phyloP scores from a whole-genome alignment of 768 basidiomycete species.

The Mycena rebaudengoi region DNA sequence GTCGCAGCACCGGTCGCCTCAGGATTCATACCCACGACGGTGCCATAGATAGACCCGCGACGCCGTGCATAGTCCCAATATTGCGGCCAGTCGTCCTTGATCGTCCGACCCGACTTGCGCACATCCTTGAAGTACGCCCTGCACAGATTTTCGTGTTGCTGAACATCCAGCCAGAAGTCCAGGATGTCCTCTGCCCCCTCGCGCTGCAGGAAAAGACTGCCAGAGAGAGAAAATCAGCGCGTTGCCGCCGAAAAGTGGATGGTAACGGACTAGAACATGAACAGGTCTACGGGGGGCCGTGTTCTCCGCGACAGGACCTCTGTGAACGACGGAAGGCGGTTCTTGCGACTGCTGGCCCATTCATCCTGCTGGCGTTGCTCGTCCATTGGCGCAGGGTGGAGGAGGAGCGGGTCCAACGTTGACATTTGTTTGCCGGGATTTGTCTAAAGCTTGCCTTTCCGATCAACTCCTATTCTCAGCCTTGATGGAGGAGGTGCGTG shows the following conservation, averaged over 20 bases:
- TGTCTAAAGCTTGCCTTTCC: neutral
- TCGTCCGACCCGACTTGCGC: constrained; percentile 89
- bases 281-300: constrained; percentile 94
- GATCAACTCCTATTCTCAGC: neutral
- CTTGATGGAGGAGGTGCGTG: neutral
- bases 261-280: constrained; percentile 94
- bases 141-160: constrained; percentile 98
- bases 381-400: constrained; percentile 49
- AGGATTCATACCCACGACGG: constrained; percentile 80
- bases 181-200: constrained; percentile 96
- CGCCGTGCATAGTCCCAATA: constrained; percentile 95
- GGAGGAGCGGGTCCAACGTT: constrained; percentile 2
- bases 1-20: constrained; percentile 52
- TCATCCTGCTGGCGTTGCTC: constrained; percentile 74
- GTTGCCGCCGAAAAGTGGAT: constrained; percentile 17
- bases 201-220: constrained; percentile 93
- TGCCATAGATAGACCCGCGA: constrained; percentile 92
- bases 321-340: constrained; percentile 85
- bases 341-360: constrained; percentile 73
- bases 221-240: constrained; percentile 13
- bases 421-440: neutral
- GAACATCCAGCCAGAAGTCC: constrained; percentile 99
- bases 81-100: constrained; percentile 98
- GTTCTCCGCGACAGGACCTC: constrained; percentile 94
- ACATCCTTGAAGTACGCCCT: constrained; percentile 99